phyloP scores from a whole-genome alignment of 345 rosid species.

The Arabidopsis arenosa region DNA sequence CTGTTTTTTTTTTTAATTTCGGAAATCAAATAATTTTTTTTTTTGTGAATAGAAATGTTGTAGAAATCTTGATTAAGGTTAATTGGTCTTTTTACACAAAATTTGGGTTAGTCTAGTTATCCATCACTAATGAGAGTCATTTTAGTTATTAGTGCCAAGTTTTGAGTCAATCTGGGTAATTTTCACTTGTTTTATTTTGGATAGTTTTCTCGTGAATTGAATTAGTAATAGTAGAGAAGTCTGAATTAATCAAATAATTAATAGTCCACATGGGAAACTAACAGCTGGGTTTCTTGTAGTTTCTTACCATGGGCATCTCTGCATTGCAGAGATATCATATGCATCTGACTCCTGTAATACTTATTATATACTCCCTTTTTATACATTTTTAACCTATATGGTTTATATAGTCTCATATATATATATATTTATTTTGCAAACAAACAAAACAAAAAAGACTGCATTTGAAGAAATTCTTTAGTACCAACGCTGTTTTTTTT shows the following conservation, averaged over 20 bases:
- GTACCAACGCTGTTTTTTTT: background rate
- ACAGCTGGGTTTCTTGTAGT: slow-evolving; percentile 39
- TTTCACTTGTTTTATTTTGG: too few species aligned
- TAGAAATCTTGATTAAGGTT: too few species aligned
- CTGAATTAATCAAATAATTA: slow-evolving; percentile 24
- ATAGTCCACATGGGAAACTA: slow-evolving; percentile 30
- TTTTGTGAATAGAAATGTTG: too few species aligned
- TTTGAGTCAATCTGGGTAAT: too few species aligned
- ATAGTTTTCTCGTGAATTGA: slow-evolving; percentile 24
- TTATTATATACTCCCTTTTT: slow-evolving; percentile 2
- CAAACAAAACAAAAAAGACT: background rate
- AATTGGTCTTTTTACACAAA: too few species aligned
- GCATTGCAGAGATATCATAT: slow-evolving; percentile 40
- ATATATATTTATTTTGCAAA: background rate
- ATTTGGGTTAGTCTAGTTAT: too few species aligned
- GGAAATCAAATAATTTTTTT: too few species aligned
- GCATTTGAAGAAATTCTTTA: background rate
- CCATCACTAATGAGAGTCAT: too few species aligned
- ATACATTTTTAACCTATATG: slow-evolving; percentile 23
- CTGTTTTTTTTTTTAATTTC: too few species aligned
- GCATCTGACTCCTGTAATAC: slow-evolving; percentile 41
- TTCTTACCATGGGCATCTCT: slow-evolving; percentile 44
- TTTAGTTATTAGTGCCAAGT: too few species aligned
- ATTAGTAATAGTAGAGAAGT: slow-evolving; percentile 6
- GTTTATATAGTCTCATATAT: background rate